These are phyloP conservation scores for Phialemonium atrogriseum DNA, from an alignment of 2,329 filamentous ascomycete species.

Conservation along the genomic window DNA sequence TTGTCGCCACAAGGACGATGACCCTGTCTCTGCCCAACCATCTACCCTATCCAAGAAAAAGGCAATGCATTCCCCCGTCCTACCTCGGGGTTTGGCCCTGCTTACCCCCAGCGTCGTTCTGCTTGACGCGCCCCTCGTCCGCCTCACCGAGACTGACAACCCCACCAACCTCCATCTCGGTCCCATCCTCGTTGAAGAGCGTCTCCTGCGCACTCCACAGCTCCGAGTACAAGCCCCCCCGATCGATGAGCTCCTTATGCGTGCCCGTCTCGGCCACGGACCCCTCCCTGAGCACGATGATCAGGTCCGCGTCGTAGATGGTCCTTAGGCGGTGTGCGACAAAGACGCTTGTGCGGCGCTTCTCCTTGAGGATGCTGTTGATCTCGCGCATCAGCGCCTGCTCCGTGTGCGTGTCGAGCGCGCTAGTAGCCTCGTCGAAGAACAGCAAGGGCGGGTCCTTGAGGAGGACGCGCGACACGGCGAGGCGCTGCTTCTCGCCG, in stretches of 20 bases:
- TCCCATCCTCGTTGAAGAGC: constrained; percentile 1
- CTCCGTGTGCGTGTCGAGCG: constrained; percentile 88
- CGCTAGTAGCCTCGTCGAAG: constrained; percentile 92
- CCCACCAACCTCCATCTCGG: constrained; percentile 1
- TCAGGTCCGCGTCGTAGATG: constrained; percentile 86
- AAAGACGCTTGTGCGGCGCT: constrained; percentile 82
- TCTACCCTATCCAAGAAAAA: no score
- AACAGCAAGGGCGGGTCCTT: constrained; percentile 88
- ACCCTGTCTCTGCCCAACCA: no score
- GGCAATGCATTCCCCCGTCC: no score
- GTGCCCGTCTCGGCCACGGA: constrained; percentile 81
- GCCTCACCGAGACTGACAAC: not conserved
- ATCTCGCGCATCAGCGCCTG: constrained; percentile 86
- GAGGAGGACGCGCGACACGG: constrained; percentile 72
- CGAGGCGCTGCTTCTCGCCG: constrained; percentile 86
- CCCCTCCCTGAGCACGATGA: constrained; percentile 82
- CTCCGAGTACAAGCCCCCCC: constrained; percentile 73
- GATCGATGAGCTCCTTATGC: constrained; percentile 73
- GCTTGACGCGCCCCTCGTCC: not conserved
- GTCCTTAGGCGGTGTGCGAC: constrained; percentile 86
- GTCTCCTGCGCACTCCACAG: constrained; percentile 58
- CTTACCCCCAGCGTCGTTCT: no score
- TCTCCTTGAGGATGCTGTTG: constrained; percentile 83
- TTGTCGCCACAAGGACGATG: no score
- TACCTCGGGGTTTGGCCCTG: no score